Conservation (phyloP, 148 eudicot species). For the Cornus controversa region DNA sequence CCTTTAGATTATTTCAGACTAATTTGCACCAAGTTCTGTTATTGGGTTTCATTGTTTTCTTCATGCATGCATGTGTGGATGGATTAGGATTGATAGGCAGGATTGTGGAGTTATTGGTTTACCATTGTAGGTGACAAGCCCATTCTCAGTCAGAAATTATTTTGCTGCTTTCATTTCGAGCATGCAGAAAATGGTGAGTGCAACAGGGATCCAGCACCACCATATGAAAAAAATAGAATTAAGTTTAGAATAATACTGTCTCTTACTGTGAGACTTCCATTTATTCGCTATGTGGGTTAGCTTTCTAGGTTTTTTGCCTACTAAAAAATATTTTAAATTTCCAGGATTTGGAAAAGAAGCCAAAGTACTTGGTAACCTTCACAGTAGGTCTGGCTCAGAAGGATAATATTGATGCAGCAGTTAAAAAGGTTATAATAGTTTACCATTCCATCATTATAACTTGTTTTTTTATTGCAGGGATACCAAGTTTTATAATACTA, state of each 20-base stretch:
- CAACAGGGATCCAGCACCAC: not conserved
- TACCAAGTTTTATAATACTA: constrained; percentile 9
- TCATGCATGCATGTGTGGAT: not conserved
- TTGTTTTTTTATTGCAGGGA: not conserved
- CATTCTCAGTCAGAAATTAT: not conserved
- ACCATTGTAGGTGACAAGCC: not conserved
- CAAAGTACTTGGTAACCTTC: constrained; percentile 88
- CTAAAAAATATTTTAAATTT: constrained; percentile 16
- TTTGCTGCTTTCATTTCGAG: constrained; percentile 7
- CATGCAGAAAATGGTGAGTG: not conserved
- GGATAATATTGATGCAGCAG: constrained; percentile 68
- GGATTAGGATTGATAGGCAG: not conserved
- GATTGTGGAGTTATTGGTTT: not conserved
- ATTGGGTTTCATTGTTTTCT: not conserved
- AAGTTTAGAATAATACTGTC: not conserved
- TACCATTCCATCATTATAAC: not conserved
- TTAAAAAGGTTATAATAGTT: constrained; percentile 61
- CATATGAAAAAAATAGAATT: not conserved
- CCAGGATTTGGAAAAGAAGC: constrained; percentile 76
- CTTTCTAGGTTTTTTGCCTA: constrained; percentile 2
- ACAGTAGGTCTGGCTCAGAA: constrained; percentile 82
- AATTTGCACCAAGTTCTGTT: not conserved
- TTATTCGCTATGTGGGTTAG: not conserved
- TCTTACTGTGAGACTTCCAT: not conserved
- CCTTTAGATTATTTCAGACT: not conserved